Conservation (phyloP, 2,329 filamentous ascomycete genomes). For the Purpureocillium takamizusanense region DNA sequence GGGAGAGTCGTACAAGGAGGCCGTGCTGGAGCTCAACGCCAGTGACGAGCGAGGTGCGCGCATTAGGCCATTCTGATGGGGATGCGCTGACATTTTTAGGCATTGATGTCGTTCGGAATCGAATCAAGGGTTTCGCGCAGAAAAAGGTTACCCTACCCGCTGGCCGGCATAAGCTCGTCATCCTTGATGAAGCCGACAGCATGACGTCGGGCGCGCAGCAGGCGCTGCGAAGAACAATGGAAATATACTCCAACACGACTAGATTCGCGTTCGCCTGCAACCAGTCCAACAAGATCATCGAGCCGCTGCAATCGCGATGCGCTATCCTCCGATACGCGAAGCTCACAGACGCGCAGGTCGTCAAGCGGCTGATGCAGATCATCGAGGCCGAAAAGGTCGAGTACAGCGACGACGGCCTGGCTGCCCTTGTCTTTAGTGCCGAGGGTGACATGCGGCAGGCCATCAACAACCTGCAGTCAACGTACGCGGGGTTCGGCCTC, state of each 20-base stretch:
- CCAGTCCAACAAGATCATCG: constrained; percentile 98
- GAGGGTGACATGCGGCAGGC: constrained; percentile 99
- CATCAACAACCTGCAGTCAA: constrained; percentile 96
- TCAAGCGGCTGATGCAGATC: constrained; percentile 84
- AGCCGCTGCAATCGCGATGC: constrained; percentile 94
- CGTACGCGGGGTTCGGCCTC: constrained; percentile 86
- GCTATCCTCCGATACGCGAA: constrained; percentile 91
- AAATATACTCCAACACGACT: constrained; percentile 95
- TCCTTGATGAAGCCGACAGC: constrained; percentile 94
- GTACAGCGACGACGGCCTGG: constrained; percentile 86
- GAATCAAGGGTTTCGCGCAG: constrained; percentile 97
- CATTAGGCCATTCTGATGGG: too few relatives aligned
- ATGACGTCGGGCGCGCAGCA: constrained; percentile 98
- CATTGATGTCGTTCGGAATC: constrained; percentile 93
- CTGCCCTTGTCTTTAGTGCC: constrained; percentile 92
- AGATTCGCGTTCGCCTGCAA: constrained; percentile 98
- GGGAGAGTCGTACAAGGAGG: constrained; percentile 93
- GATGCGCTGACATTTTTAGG: constrained; percentile 33
- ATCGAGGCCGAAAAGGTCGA: constrained; percentile 86
- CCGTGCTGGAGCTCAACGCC: constrained; percentile 91
- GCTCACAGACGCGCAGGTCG: constrained; percentile 85
- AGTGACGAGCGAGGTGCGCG: constrained; percentile 79
- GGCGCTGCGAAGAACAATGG: constrained; percentile 91
- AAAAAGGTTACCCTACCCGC: constrained; percentile 94
- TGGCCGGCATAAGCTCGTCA: constrained; percentile 91